A percentile compares a stretch with the other conserved stretches of the same genome.
Evolutionary conservation across 805 yeast species (phyloP).

Genomic region (Candida bentonensis): DNA sequence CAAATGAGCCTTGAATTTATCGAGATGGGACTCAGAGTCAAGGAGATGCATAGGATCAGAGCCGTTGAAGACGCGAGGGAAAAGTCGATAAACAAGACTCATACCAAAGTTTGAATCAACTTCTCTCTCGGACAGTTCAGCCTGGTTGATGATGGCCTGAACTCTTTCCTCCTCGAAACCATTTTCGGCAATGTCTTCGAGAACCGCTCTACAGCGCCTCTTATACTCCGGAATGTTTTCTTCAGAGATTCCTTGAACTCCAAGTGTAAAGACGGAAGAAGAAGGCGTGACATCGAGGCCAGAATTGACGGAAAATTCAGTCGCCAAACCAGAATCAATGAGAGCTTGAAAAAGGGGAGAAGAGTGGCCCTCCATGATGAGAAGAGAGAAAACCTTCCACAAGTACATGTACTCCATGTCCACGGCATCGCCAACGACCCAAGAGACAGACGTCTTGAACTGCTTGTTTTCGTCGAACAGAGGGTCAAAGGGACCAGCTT

Average conservation of each 20-base stretch:
- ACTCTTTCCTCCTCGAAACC: conserved; percentile 46
- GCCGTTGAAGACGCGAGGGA: conserved; percentile 78
- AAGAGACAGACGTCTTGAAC: conserved; percentile 68
- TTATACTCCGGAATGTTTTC: conserved; percentile 35
- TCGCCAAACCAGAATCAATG: conserved; percentile 72
- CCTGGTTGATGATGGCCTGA: conserved; percentile 79
- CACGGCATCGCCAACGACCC: conserved; percentile 68
- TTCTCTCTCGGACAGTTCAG: conserved; percentile 71
- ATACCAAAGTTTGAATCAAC: conserved; percentile 87
- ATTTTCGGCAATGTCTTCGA: conserved; percentile 28
- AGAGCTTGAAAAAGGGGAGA: conserved; percentile 79
- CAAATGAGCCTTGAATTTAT: conserved; percentile 49
- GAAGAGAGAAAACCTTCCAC: conserved; percentile 52
- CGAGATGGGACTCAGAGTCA: conserved; percentile 48
- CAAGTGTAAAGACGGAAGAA: conserved; percentile 65
- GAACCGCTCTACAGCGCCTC: conserved; percentile 30
- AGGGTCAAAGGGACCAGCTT: conserved; percentile 70
- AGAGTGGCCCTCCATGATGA: conserved; percentile 82
- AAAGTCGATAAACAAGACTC: conserved; percentile 52
- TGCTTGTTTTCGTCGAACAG: conserved; percentile 54
- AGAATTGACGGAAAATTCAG: conserved; percentile 75
- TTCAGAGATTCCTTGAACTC: conserved; percentile 58
- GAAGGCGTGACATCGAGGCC: conserved; percentile 79
- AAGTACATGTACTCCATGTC: conserved; percentile 59
- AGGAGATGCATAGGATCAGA: conserved; percentile 61